Evolutionary conservation across 805 yeast species (phyloP).

Genomic region (Spathaspora hagerdaliae): DNA sequence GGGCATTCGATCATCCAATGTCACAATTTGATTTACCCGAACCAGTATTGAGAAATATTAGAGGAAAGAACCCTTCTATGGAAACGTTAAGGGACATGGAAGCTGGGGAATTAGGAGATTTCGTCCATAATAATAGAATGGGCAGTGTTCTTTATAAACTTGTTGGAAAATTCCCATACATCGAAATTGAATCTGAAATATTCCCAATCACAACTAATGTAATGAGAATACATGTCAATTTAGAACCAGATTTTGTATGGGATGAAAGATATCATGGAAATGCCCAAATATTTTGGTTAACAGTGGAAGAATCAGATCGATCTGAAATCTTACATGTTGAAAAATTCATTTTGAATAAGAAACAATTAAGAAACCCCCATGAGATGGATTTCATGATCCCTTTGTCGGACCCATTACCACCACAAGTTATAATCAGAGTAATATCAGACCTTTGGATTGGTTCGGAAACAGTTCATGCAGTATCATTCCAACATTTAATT

Average conservation of each 20-base stretch:
- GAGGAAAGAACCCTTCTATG: slow-evolving; percentile 62
- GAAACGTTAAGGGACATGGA: slow-evolving; percentile 71
- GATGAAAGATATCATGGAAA: slow-evolving; percentile 76
- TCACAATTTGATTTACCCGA: slow-evolving; percentile 80
- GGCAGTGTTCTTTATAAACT: slow-evolving; percentile 60
- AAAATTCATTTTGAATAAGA: slow-evolving; percentile 63
- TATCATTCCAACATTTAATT: slow-evolving; percentile 86
- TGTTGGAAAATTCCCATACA: slow-evolving; percentile 68
- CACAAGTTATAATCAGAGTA: slow-evolving; percentile 76
- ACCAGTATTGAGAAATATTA: slow-evolving; percentile 57
- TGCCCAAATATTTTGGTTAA: slow-evolving; percentile 86
- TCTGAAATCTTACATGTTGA: slow-evolving; percentile 77
- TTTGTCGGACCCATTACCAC: slow-evolving; percentile 80
- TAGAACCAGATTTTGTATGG: slow-evolving; percentile 84
- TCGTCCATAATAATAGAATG: slow-evolving; percentile 77
- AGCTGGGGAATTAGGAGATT: slow-evolving; percentile 76
- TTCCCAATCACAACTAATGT: slow-evolving; percentile 88
- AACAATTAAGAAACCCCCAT: slow-evolving; percentile 51
- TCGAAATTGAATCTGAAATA: slow-evolving; percentile 73
- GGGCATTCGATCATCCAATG: slow-evolving; percentile 91
- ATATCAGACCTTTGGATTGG: slow-evolving; percentile 90
- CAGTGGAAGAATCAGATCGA: slow-evolving; percentile 82
- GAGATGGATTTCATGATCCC: slow-evolving; percentile 93
- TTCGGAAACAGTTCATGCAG: slow-evolving; percentile 66
- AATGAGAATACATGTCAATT: slow-evolving; percentile 67